These are phyloP conservation scores for Chaetomium cochliodes DNA, from an alignment of 495 filamentous ascomycete species.

Conservation along the genomic window DNA sequence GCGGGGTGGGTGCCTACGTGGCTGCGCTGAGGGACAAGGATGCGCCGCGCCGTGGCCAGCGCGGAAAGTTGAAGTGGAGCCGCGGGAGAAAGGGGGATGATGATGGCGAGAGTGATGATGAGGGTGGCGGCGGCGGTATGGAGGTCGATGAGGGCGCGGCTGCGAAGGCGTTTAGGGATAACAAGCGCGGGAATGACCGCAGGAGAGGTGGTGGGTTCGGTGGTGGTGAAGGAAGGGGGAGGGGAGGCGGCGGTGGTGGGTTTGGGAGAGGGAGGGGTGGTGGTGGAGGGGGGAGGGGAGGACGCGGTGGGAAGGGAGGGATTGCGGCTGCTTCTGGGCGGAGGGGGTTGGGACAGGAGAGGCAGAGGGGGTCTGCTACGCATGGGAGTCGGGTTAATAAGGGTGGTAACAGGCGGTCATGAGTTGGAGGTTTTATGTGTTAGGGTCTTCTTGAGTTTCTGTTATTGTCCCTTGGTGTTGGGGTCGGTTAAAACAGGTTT, in stretches of 20 bases:
- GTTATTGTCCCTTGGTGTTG: slow-evolving; percentile 12
- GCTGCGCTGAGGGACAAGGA: slow-evolving; percentile 84
- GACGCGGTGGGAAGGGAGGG: slow-evolving; percentile 43
- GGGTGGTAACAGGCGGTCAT: slow-evolving; percentile 28
- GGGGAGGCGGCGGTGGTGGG: slow-evolving; percentile 13
- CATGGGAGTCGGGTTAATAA: slow-evolving; percentile 42
- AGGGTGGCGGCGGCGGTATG: slow-evolving; percentile 54
- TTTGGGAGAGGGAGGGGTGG: slow-evolving; percentile 21
- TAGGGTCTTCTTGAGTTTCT: background rate
- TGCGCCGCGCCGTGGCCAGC: slow-evolving; percentile 73
- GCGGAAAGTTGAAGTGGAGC: slow-evolving; percentile 84
- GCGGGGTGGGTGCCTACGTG: slow-evolving; percentile 85
- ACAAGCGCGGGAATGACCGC: slow-evolving; percentile 16
- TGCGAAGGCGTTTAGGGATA: slow-evolving; percentile 47
- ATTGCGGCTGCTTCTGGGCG: slow-evolving; percentile 48
- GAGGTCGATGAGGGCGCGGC: slow-evolving; percentile 44
- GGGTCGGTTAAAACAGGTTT: slow-evolving; percentile 18
- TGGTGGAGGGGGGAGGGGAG: slow-evolving; percentile 22
- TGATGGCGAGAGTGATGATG: slow-evolving; percentile 69
- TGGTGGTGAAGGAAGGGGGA: slow-evolving; percentile 2
- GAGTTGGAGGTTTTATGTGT: background rate
- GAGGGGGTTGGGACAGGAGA: slow-evolving; percentile 50
- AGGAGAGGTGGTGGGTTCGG: background rate
- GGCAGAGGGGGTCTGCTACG: slow-evolving; percentile 39
- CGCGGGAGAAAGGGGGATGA: slow-evolving; percentile 61